Evolutionary conservation across 163 green algal genomes (phyloP).

Genomic region (Prototheca cutis): DNA sequence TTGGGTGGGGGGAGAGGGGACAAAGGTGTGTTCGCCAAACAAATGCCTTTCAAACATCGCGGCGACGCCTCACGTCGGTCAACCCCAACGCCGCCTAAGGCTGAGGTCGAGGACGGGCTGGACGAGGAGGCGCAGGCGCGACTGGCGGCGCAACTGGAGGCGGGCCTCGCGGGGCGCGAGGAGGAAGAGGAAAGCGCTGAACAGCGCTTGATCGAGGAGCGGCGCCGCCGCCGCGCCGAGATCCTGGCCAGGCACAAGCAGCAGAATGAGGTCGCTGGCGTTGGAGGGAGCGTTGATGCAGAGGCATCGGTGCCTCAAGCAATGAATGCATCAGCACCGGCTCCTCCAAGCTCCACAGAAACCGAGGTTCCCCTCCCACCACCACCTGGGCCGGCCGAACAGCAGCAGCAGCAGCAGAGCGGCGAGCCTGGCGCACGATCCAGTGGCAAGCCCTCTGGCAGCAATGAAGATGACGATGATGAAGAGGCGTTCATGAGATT

Average conservation of each 20-base stretch:
- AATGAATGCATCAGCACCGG: too few relatives aligned
- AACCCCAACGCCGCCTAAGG: neutral
- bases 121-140: conserved; percentile 24
- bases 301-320: too few relatives aligned
- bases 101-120: conserved; percentile 26
- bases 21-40: too few relatives aligned
- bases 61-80: neutral
- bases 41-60: neutral
- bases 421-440: too few relatives aligned
- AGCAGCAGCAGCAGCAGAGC: too few relatives aligned
- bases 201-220: conserved; percentile 62
- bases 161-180: neutral
- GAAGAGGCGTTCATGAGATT: conserved; percentile 1
- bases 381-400: too few relatives aligned
- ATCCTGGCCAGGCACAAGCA: conserved; percentile 25
- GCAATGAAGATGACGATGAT: conserved; percentile 2
- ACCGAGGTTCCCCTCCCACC: too few relatives aligned
- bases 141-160: conserved; percentile 30
- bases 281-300: too few relatives aligned
- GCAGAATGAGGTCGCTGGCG: conserved; percentile 8
- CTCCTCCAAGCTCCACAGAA: too few relatives aligned
- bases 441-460: neutral
- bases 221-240: conserved; percentile 44
- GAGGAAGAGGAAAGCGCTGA: conserved; percentile 50
- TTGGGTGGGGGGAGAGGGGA: too few relatives aligned